A percentile compares a stretch with the other conserved stretches of the same genome.
Conservation (phyloP, 2,329 filamentous ascomycete genomes). For the Helminthosporium solani region DNA sequence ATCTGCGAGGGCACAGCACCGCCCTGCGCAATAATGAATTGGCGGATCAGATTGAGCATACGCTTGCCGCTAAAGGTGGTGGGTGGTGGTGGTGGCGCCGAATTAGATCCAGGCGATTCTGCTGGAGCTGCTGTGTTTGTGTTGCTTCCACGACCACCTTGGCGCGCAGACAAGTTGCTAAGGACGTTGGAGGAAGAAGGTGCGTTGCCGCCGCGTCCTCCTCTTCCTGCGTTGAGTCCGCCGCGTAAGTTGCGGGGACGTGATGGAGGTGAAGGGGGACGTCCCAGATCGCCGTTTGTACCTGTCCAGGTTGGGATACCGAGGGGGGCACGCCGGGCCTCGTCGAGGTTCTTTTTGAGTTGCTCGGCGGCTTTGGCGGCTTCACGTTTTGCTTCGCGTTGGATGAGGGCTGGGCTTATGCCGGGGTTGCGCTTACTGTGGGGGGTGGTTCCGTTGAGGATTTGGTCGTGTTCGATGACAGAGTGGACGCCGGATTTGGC, state of each 20-base stretch:
- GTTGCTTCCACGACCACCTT: slow-evolving; percentile 25
- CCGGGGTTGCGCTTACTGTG: slow-evolving; percentile 64
- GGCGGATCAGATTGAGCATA: slow-evolving; percentile 62
- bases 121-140: slow-evolving; percentile 14
- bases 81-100: slow-evolving; percentile 29
- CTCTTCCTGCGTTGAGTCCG: slow-evolving; percentile 38
- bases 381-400: slow-evolving; percentile 76
- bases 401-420: slow-evolving; percentile 75
- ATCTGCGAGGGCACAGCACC: slow-evolving; percentile 80
- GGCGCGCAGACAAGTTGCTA: slow-evolving; percentile 46
- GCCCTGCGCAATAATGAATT: slow-evolving; percentile 75
- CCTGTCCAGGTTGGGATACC: slow-evolving; percentile 95
- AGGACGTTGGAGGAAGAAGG: slow-evolving; percentile 47
- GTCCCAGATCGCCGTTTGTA: slow-evolving; percentile 72
- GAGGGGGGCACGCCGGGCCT: slow-evolving; percentile 70
- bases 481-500: slow-evolving; percentile 82
- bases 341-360: slow-evolving; percentile 70
- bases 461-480: slow-evolving; percentile 90
- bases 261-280: slow-evolving; percentile 4
- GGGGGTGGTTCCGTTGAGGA: slow-evolving; percentile 55
- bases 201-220: slow-evolving; percentile 25
- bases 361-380: slow-evolving; percentile 76
- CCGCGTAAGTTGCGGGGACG: slow-evolving; percentile 44
- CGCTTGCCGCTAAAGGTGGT: slow-evolving; percentile 42
- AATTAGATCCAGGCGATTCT: too few relatives aligned